Evolutionary conservation across 1,139 yeast species (phyloP).

Genomic region (Sugiyamaella neomexicana): DNA sequence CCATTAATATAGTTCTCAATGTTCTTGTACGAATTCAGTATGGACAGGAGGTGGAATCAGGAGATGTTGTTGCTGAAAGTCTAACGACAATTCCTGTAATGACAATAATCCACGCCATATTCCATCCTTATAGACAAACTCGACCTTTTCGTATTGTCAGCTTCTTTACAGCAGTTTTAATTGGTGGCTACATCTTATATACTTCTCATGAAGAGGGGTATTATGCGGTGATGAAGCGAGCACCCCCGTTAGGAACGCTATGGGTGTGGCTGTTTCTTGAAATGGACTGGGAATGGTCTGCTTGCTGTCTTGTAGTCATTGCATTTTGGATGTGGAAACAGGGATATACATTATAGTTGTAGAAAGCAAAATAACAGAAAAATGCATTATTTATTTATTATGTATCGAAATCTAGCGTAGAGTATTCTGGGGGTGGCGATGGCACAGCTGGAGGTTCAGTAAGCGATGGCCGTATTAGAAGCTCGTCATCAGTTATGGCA

Average conservation of each 20-base stretch:
- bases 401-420: conserved; percentile 10
- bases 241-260: conserved; percentile 46
- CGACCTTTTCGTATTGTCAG: conserved; percentile 30
- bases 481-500: conserved; percentile 24
- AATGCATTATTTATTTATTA: background rate
- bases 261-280: conserved; percentile 46
- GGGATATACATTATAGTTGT: conserved; percentile 27
- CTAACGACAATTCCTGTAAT: conserved; percentile 35
- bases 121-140: conserved; percentile 31
- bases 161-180: conserved; percentile 31
- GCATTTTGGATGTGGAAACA: conserved; percentile 36
- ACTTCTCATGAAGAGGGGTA: conserved; percentile 42
- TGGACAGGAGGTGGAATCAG: conserved; percentile 31
- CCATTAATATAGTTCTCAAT: conserved; percentile 39
- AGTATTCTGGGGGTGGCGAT: conserved; percentile 30
- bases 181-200: conserved; percentile 41
- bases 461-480: conserved; percentile 6
- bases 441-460: conserved; percentile 8
- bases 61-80: conserved; percentile 30
- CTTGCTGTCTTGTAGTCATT: conserved; percentile 36
- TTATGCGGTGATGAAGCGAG: conserved; percentile 42
- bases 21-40: conserved; percentile 40
- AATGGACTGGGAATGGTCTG: conserved; percentile 43
- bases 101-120: conserved; percentile 33
- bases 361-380: too few species aligned